phyloP scores from a whole-genome alignment of 2,329 filamentous ascomycete species.

The Arachnopeziza araneosa region DNA sequence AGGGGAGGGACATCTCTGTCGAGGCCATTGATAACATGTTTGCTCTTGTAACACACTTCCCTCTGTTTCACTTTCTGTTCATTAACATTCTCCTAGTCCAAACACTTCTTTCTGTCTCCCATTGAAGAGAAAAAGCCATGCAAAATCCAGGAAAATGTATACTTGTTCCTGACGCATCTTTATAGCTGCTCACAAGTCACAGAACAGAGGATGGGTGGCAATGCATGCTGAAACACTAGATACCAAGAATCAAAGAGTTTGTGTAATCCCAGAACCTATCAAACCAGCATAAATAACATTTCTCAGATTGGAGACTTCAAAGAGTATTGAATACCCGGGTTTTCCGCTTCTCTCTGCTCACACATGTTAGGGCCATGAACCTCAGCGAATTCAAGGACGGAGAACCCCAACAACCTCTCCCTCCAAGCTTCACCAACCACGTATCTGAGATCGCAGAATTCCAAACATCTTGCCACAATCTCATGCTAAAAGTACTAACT shows the following conservation, averaged over 20 bases:
- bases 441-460: conserved; percentile 62
- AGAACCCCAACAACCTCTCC: conserved; percentile 72
- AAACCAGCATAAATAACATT: conserved; percentile 7
- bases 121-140: conserved; percentile 67
- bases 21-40: conserved; percentile 67
- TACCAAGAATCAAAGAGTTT: conserved; percentile 71
- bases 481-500: conserved; percentile 67
- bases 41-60: conserved; percentile 50
- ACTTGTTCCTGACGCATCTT: conserved; percentile 5
- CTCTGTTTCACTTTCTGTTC: neutral
- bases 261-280: conserved; percentile 14
- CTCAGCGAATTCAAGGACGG: conserved; percentile 67
- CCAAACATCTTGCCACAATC: conserved; percentile 60
- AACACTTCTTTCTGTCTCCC: conserved; percentile 66
- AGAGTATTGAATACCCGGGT: conserved; percentile 52
- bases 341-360: conserved; percentile 3
- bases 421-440: conserved; percentile 53
- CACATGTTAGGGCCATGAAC: conserved; percentile 70
- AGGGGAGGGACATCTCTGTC: conserved; percentile 61
- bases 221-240: conserved; percentile 89
- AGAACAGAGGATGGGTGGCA: conserved; percentile 84
- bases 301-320: conserved; percentile 75
- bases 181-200: conserved; percentile 17
- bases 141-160: conserved; percentile 60
- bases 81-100: conserved; percentile 47